Base-by-base conservation (phyloP, 345 rosid genomes). In the Geranium rotundifolium region DNA sequence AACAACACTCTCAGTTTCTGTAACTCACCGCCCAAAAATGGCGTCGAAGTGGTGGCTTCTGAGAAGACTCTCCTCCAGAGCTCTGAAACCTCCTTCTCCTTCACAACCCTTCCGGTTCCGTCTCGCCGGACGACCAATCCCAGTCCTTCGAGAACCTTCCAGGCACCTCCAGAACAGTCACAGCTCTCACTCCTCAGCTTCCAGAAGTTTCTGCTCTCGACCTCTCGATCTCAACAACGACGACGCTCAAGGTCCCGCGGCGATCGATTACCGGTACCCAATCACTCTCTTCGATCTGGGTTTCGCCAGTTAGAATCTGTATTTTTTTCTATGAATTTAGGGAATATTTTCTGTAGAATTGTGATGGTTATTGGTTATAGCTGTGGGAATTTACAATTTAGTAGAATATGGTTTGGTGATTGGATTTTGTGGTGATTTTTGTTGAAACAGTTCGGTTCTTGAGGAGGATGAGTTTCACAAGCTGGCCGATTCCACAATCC, bases 391-490 rank as follows among this genome's bases (percentile, higher is more conserved):
- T 23, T 23, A 23, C 27, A 34, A 52, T 54, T 60, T 29, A 9
- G 10, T 0, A 54, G 17, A 20, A 23, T n/a, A 29, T 37, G 29
- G 20, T 20, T 52, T 20, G 23, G 30, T 18, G 16, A 46, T 46
- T 46, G 6, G 12, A 2, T 54, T 52, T 60, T 46, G 71, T 63
- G 57, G 68, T 67, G 61, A 73, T 69, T 59, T 59, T 69, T 74
- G 73, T 71, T 72, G 54, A 68, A 62, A 75, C 92, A 89, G 96
- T 78, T 78, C 80, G 67, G 67, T 85, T 71, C 73, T 91, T 70
- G 84, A 81, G 82, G 96, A 89, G 68, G 90, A 85, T 73, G 96
- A 92, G 72, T 92, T 87, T 74, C 96, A 89, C 72, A 67, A 64
- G 69, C 74, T 87, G 63, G 95, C 98, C 18, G 82, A 87, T 72